Base-by-base conservation (phyloP, 2,329 filamentous ascomycete genomes). In the Bipolaris zeicola region DNA sequence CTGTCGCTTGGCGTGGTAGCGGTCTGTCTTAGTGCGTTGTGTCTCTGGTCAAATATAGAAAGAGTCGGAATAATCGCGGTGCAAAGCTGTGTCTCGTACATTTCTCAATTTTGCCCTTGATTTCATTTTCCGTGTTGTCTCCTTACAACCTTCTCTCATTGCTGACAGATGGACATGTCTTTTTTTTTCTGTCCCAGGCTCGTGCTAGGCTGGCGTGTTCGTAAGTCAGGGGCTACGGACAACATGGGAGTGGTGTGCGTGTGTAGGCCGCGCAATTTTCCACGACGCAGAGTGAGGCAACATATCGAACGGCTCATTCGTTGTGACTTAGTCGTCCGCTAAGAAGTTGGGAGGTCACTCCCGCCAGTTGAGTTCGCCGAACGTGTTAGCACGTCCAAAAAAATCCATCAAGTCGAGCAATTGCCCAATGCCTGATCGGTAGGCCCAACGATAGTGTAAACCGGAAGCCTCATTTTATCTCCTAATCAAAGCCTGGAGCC, bases 1-100 rank as follows among this genome's bases (percentile, higher is more conserved):
- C 34, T 55, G 31, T 53, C 41, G 13, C 58, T 55, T 61, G 47
- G 58, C 48, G 41, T 58, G n/a, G 48, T 52, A 50, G 58, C 58
- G 52, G 52, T 58, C 47, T 45, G 39, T 52, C 48, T 45, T 45
- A 41, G 39, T 61, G 49, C 57, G 42, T 57, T 36, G 46, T 56
- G 54, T 50, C 48, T 60, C 45, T 44, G 39, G 50, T 37, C 38
- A 50, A 53, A 49, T 39, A 44, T 53, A 46, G 48, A 60, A 60
- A 57, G 57, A 58, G 58, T 38, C 39, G 51, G 43, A 50, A 55
- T 26, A 31, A 24, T 20, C 24, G 24, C 44, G 47, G 55, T 33
- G 38, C 48, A 50, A 60, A 34, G 42, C 46, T 47, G 8, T 43
- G 45, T 50, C 28, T 60, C 43, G 42, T 38, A 42, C 43, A 33